Conservation (phyloP, 2,329 filamentous ascomycete species). For the Curvularia sp. region DNA sequence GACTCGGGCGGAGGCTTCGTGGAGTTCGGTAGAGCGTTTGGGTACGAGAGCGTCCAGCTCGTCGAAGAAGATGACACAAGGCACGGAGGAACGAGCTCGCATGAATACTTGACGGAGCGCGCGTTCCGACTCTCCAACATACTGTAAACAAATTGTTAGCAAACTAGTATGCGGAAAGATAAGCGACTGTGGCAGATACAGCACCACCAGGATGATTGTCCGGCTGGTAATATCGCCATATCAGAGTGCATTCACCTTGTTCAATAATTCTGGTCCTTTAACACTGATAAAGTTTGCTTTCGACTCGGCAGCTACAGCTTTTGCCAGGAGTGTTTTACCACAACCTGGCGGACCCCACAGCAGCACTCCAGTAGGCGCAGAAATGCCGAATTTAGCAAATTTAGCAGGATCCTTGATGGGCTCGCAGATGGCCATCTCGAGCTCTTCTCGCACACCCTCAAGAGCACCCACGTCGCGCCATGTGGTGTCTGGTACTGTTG, state of each 20-base stretch:
- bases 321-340: slow-evolving; percentile 94
- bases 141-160: slow-evolving; percentile 52
- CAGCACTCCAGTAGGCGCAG: slow-evolving; percentile 82
- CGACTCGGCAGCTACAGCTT: slow-evolving; percentile 93
- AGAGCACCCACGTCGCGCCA: slow-evolving; percentile 94
- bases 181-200: too few relatives aligned
- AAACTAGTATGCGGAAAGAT: not conserved
- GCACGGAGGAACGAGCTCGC: slow-evolving; percentile 82
- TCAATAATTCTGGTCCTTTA: slow-evolving; percentile 93
- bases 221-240: too few relatives aligned
- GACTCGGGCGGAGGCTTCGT: slow-evolving; percentile 84
- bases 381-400: slow-evolving; percentile 79
- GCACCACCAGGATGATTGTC: too few relatives aligned
- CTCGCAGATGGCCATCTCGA: slow-evolving; percentile 84
- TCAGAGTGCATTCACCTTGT: slow-evolving; percentile 64
- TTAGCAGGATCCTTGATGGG: slow-evolving; percentile 83
- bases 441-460: slow-evolving; percentile 76
- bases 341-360: slow-evolving; percentile 97
- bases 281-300: slow-evolving; percentile 98
- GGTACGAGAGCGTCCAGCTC: slow-evolving; percentile 94
- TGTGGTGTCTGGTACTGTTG: slow-evolving; percentile 89
- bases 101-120: slow-evolving; percentile 91
- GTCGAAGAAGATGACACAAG: slow-evolving; percentile 97
- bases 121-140: slow-evolving; percentile 93
- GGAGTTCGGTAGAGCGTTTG: slow-evolving; percentile 75